Percentiles rank a stretch among this genome's conserved stretches.
Evolutionary conservation across 2,329 filamentous ascomycete species (phyloP).

Genomic region (Phaeosphaeria sp.): DNA sequence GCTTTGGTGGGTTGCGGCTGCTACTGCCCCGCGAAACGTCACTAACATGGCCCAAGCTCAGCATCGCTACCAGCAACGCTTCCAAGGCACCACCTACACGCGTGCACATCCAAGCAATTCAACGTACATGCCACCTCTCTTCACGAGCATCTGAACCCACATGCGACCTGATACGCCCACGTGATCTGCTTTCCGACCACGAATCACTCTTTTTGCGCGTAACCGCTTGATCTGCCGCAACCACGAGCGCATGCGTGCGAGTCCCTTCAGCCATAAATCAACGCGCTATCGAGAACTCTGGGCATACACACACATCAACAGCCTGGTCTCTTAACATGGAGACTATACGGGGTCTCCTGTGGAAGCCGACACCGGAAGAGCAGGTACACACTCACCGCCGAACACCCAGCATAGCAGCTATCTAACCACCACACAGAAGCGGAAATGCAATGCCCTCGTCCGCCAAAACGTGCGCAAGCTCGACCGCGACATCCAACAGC

Average conservation of each 20-base stretch:
- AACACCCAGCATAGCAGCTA: background rate
- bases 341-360: constrained; percentile 83
- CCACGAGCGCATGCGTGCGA: background rate
- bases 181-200: background rate
- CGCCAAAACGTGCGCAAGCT: constrained; percentile 90
- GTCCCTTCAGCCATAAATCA: background rate
- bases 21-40: constrained; percentile 39
- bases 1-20: constrained; percentile 25
- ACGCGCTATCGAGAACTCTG: background rate
- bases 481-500: constrained; percentile 85
- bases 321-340: constrained; percentile 68
- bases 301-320: background rate
- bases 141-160: background rate
- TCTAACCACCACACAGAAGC: constrained; percentile 66
- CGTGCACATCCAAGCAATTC: constrained; percentile 12
- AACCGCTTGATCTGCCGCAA: background rate
- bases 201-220: background rate
- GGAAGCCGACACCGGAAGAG: constrained; percentile 88
- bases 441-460: constrained; percentile 93
- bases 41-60: constrained; percentile 26
- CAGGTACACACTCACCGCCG: constrained; percentile 66
- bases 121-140: background rate
- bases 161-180: background rate
- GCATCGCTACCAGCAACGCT: constrained; percentile 16
- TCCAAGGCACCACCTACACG: constrained; percentile 26